phyloP scores from a whole-genome alignment of 108 stramenopile genomes.

The Cyclotella atomus region DNA sequence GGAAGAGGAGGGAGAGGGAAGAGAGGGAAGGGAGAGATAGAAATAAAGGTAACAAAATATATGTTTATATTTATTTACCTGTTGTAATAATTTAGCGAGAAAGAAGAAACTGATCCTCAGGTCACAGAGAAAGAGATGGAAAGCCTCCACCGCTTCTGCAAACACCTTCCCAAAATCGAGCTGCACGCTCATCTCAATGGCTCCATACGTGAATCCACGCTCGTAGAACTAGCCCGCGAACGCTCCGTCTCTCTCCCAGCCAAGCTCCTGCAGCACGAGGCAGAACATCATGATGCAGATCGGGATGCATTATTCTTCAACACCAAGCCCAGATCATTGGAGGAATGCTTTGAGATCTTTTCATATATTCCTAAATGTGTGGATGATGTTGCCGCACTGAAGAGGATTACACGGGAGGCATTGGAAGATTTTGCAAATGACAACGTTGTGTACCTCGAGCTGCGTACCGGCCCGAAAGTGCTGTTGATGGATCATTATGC shows the following conservation, averaged over 20 bases:
- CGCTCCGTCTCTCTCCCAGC: constrained; percentile 47
- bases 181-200: constrained; percentile 94
- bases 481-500: constrained; percentile 23
- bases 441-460: constrained; percentile 79
- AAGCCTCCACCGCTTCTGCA: constrained; percentile 21
- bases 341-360: constrained; percentile 89
- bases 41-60: too few relatives aligned
- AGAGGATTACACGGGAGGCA: constrained; percentile 69
- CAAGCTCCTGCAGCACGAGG: constrained; percentile 29
- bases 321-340: constrained; percentile 56
- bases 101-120: not conserved
- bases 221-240: constrained; percentile 69
- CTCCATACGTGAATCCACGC: constrained; percentile 79
- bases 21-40: too few relatives aligned
- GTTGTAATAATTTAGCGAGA: too few relatives aligned
- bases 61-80: too few relatives aligned
- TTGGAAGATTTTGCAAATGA: constrained; percentile 79
- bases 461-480: constrained; percentile 85
- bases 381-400: constrained; percentile 56
- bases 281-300: constrained; percentile 16
- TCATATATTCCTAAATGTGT: constrained; percentile 71
- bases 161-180: constrained; percentile 71
- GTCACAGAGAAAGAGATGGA: not conserved
- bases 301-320: constrained; percentile 44
- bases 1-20: too few relatives aligned